Evolutionary conservation across 2,329 filamentous ascomycete species (phyloP).

Genomic region (Penicillium janthinellum): DNA sequence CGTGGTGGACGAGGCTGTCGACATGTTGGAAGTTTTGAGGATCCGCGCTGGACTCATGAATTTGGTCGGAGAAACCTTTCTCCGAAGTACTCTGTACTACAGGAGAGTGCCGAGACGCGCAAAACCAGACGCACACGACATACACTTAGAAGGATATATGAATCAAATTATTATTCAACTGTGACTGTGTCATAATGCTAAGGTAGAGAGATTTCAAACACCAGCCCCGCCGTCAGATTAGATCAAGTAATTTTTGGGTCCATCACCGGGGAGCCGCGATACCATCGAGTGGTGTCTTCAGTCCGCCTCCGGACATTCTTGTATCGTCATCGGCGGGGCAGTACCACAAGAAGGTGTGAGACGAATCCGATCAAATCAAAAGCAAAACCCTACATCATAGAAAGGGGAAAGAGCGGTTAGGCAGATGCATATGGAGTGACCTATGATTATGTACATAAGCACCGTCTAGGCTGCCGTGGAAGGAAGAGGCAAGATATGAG

Average conservation of each 20-base stretch:
- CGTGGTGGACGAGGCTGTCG: background rate
- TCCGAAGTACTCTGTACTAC: slow-evolving; percentile 13
- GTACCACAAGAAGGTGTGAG: background rate
- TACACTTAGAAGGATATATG: background rate
- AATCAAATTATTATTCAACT: background rate
- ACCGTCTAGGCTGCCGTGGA: background rate
- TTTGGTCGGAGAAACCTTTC: slow-evolving; percentile 25
- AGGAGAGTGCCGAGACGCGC: background rate
- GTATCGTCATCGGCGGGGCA: slow-evolving; percentile 36
- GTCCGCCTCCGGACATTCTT: slow-evolving; percentile 20
- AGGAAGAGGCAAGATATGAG: background rate
- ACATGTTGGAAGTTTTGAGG: background rate
- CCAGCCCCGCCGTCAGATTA: slow-evolving; percentile 55
- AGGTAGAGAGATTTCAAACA: background rate
- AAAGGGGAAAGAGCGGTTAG: background rate
- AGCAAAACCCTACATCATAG: background rate
- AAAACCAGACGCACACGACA: background rate
- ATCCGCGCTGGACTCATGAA: slow-evolving; percentile 14
- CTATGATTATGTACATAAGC: background rate
- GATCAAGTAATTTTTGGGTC: slow-evolving; percentile 59
- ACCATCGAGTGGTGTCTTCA: slow-evolving; percentile 35
- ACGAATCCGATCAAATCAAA: background rate
- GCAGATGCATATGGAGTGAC: background rate
- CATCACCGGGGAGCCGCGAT: slow-evolving; percentile 45
- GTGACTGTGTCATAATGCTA: background rate